These are phyloP conservation scores for Arachis stenosperma DNA, from an alignment of 306 rosid species.

Conservation along the genomic window DNA sequence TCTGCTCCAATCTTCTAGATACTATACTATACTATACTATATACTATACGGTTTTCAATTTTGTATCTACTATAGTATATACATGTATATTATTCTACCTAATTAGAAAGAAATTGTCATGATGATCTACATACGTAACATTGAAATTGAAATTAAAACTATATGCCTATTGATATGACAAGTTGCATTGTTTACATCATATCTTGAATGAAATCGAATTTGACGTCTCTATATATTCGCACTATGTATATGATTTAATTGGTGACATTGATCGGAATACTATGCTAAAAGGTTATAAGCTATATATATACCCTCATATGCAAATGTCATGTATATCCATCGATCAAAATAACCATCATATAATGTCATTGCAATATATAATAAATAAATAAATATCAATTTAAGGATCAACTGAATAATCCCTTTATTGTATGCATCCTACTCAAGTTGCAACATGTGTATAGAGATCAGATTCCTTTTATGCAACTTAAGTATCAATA, in stretches of 20 bases:
- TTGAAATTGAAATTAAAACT: neutral
- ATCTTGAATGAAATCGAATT: neutral
- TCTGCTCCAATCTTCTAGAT: neutral
- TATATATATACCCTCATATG: neutral
- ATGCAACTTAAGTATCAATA: neutral
- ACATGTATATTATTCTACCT: neutral
- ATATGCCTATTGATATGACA: neutral
- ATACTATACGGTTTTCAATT: neutral
- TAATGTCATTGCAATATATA: no score
- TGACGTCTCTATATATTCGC: neutral
- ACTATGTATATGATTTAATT: neutral
- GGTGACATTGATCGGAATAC: neutral
- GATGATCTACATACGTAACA: no score
- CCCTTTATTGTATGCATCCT: neutral
- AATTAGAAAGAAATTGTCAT: no score
- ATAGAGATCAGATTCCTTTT: neutral
- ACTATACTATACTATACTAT: neutral
- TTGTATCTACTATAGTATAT: conserved; percentile 23
- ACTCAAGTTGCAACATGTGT: neutral
- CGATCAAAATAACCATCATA: neutral
- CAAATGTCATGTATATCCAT: conserved; percentile 2
- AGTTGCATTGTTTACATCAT: neutral
- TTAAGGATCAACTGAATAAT: neutral
- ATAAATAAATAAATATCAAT: neutral
- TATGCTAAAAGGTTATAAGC: neutral